phyloP scores from a whole-genome alignment of 192 early-diverging fungal species.

The Cetraspora pellucida region DNA sequence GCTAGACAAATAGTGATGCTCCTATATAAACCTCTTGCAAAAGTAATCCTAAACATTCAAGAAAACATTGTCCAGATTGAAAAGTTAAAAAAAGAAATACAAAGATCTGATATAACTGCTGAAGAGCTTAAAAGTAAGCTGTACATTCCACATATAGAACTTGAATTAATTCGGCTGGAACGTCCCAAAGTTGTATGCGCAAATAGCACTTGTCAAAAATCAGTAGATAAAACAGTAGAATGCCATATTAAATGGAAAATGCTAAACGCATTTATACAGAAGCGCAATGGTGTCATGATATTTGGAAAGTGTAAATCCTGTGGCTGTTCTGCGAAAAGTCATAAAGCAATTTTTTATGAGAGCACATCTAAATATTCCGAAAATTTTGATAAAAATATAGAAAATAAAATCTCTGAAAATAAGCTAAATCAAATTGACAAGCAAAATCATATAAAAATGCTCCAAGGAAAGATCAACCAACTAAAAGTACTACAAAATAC shows the following conservation, averaged over 20 bases:
- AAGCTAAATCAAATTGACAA: conserved; percentile 3
- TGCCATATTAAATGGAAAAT: too few relatives aligned
- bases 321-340: conserved; percentile 37
- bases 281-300: background rate
- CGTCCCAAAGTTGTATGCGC: conserved; percentile 39
- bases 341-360: conserved; percentile 35
- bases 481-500: conserved; percentile 36
- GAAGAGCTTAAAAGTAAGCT: conserved; percentile 33
- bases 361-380: conserved; percentile 22
- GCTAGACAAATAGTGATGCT: conserved; percentile 29
- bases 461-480: background rate
- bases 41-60: conserved; percentile 32
- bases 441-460: background rate
- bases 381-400: conserved; percentile 27
- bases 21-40: conserved; percentile 34
- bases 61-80: conserved; percentile 25
- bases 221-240: too few relatives aligned
- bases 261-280: too few relatives aligned
- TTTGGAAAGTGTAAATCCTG: conserved; percentile 35
- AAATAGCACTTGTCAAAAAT: conserved; percentile 8
- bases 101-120: conserved; percentile 28
- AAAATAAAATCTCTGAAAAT: conserved; percentile 29
- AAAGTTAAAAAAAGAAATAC: conserved; percentile 29
- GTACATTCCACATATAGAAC: conserved; percentile 29
- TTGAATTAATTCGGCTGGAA: conserved; percentile 15